Base-by-base conservation (phyloP, 257 asterid species). In the Primulina eburnea region DNA sequence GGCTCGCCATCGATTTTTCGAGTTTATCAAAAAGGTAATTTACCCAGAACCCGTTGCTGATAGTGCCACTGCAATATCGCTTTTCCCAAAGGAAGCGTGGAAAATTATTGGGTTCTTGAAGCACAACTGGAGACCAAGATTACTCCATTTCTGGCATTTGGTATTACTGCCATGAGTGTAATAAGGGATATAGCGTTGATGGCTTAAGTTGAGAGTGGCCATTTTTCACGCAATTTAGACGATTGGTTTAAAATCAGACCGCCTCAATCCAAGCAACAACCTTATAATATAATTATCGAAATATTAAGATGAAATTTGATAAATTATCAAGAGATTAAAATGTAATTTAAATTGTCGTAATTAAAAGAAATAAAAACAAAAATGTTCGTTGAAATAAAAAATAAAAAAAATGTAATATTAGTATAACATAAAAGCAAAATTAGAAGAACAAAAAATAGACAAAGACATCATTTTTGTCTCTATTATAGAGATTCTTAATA, bases 21-120 rank as follows among this genome's bases (percentile, higher is more conserved):
- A 10, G 52, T 8, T 40, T 40, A 40, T 2, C 10, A 40, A 40
- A 40, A 67, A 63, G 40, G n/a, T 24, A 59, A 73, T 64, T 24
- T 75, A 88, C 95, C 88, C 60, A 69, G 87, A 68, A 77, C 83
- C 74, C 73, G 74, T 79, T 71, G 82, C 73, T 62, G 76, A 69
- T 32, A 67, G 70, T 61, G 79, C 65, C 12, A 56, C 76, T 40
- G 60, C 59, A 70, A 7, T 28, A 29, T 71, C 60, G 71, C 17
- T 53, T 64, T 38, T 56, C 67, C 75, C 75, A 29, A 81, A 55
- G 50, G 38, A 71, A 68, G 40, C 38, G 60, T 60, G 75, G 53
- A 37, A 70, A 57, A 17, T 4, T 37, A 67, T 62, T 59, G 73
- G 75, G 65, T 68, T 72, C 61, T 37, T 74, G 59, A 73, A 33